These are phyloP conservation scores for Lactarius pseudohatsudake DNA, from an alignment of 768 basidiomycete species.

Conservation along the genomic window DNA sequence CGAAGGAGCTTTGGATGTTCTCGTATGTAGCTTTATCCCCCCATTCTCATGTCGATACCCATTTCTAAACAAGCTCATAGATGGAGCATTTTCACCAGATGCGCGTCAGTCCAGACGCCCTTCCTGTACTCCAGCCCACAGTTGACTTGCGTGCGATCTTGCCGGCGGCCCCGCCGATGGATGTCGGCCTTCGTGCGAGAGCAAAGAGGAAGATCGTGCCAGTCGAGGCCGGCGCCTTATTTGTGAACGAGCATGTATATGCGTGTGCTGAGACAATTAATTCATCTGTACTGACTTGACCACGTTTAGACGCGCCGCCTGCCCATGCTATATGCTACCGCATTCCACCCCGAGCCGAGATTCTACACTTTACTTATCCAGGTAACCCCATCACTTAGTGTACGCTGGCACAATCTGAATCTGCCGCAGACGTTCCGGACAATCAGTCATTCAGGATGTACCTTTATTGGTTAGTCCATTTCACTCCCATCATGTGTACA, in stretches of 20 bases:
- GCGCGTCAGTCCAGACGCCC: slow-evolving; percentile 84
- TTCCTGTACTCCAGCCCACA: slow-evolving; percentile 68
- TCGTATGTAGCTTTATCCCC: slow-evolving; percentile 48
- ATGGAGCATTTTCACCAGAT: slow-evolving; percentile 95
- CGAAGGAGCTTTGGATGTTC: slow-evolving; percentile 76
- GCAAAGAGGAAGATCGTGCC: slow-evolving; percentile 37
- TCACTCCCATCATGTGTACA: slow-evolving; percentile 15
- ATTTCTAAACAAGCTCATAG: slow-evolving; percentile 39
- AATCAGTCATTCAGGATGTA: slow-evolving; percentile 65
- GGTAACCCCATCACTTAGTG: slow-evolving; percentile 44
- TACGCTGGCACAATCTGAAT: slow-evolving; percentile 6
- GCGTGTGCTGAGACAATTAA: background rate
- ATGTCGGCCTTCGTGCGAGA: slow-evolving; percentile 33
- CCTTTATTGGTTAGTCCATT: slow-evolving; percentile 68
- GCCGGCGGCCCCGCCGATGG: slow-evolving; percentile 38
- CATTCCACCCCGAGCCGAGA: slow-evolving; percentile 78
- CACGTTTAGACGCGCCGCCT: slow-evolving; percentile 55
- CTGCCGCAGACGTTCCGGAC: slow-evolving; percentile 73
- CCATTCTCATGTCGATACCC: background rate
- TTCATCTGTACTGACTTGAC: slow-evolving; percentile 3
- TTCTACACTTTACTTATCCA: slow-evolving; percentile 82
- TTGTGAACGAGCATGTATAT: slow-evolving; percentile 66
- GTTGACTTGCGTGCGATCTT: slow-evolving; percentile 71
- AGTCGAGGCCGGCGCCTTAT: slow-evolving; percentile 70
- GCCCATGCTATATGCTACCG: slow-evolving; percentile 67